Base-by-base conservation (phyloP, 1,284 basidiomycete species). In the Phlebopus sp. region DNA sequence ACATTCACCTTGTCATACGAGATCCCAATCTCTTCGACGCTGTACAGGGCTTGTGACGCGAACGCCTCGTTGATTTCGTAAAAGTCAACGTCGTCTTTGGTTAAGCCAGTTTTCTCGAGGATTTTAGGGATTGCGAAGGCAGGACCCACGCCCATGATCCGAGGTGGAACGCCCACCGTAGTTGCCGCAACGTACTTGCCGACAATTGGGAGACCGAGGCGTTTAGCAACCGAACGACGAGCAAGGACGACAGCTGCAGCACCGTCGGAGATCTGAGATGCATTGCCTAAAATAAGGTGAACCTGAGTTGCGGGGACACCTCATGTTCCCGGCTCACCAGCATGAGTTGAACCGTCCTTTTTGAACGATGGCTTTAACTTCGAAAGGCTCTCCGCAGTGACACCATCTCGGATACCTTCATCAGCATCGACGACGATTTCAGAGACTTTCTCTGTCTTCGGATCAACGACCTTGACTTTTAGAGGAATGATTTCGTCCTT, bases 61-160 rank as follows among this genome's bases (percentile, higher is more conserved):
- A 96, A 96, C 27, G 92, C 92, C 71, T 97, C 94, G 73, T 98
- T 98, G 69, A 91, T 89, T 70, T 97, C 94, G 71, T 76, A 97
- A 66, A 97, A 90, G 73, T 97, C 92, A 57, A 97, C 76, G 57
- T 97, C 94, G 49, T 82, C 75, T 56, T 77, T 77, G 47, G 71
- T 69, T 52, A 97, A 75, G 13, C 91, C 90, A 4, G 81, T 77
- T 65, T 86, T 84, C 62, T 82, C 70, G 51, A 96, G 82, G 10
- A 79, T 80, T 59, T 80, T 81, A 46, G 93, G 93, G 60, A 97
- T 96, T 42, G 93, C 93, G 63, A 82, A 91, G 18, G 91, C 90
- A 1, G 94, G 94, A 47, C 92, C 93, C 62, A 96, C 82, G 68
- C 87, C 87, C 92, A 95, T 95, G 64, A 94, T 80, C 56, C 84